Base-by-base conservation (phyloP, 129 eudicot species). In the Saussurea involucrata region DNA sequence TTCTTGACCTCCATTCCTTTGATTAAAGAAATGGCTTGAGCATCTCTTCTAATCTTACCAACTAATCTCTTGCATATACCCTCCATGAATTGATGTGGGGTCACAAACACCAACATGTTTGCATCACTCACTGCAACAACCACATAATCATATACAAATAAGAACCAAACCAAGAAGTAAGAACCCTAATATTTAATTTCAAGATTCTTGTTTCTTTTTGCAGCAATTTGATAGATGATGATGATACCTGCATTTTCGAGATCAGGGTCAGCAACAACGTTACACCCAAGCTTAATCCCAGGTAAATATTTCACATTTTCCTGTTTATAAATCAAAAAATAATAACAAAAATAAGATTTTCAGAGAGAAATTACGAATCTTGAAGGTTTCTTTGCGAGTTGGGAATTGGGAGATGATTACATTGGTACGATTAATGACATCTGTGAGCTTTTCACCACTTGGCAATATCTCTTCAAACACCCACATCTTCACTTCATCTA, bases 401-500 rank as follows among this genome's bases (percentile, higher is more conserved):
- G 63, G 71, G 6, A 72, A 46, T 42, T 34, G 20, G 7, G 12
- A 31, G 2, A 68, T 31, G 46, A 29, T 83, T 88, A 95, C 99
- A 83, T 95, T 95, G 76, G 95, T 85, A 66, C 69, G 88, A 74
- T 95, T 95, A 84, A 95, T 95, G 77, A 88, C 92, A 36, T 86
- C 85, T 6, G 99, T 85, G 83, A 95, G 96, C 69, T 92, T 95
- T 86, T 88, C 90, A 11, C 99, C 99, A 79, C 83, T 67, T n/a
- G 97, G 92, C 83, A 95, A 76, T 25, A 67, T 80, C 84, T 95
- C 97, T 74, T 95, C 99, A 78, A 86, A 92, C 64, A 95, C 99
- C 99, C 99, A 95, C 99, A 95, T 95, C 85, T 85, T 88, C 82
- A 95, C 96, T 88, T 95, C 96, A 90, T 95, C 99, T 95, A 85